phyloP scores from a whole-genome alignment of 2,329 filamentous ascomycete species.

The Sporothrix inflata region DNA sequence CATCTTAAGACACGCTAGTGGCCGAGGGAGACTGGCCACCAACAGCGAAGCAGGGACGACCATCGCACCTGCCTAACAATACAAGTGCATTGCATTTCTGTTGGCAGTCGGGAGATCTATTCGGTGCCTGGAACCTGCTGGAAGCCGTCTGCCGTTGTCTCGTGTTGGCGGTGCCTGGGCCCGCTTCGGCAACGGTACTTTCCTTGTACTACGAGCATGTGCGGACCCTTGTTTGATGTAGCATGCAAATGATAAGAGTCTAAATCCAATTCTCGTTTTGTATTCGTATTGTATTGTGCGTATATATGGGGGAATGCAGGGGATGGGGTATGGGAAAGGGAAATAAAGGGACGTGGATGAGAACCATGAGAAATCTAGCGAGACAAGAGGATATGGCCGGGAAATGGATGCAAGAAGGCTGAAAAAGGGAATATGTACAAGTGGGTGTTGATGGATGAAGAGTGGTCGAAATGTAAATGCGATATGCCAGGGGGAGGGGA shows the following conservation, averaged over 20 bases:
- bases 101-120: background rate
- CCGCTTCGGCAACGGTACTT: background rate
- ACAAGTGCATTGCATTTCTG: no score
- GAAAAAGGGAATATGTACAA: conserved; percentile 15
- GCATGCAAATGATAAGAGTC: background rate
- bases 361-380: conserved; percentile 4
- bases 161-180: background rate
- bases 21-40: background rate
- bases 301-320: background rate
- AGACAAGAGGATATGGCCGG: background rate
- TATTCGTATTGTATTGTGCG: background rate
- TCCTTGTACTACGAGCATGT: background rate
- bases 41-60: background rate
- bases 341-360: conserved; percentile 16
- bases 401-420: conserved; percentile 15
- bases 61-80: background rate
- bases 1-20: background rate
- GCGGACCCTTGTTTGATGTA: background rate
- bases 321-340: conserved; percentile 10
- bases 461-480: background rate
- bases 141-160: conserved; percentile 9
- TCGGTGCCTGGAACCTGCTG: background rate
- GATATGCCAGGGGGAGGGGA: background rate
- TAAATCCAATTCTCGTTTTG: background rate
- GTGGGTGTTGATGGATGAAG: background rate